phyloP scores from a whole-genome alignment of 2,329 filamentous ascomycete genomes.

The Pezizomycotina sp. region DNA sequence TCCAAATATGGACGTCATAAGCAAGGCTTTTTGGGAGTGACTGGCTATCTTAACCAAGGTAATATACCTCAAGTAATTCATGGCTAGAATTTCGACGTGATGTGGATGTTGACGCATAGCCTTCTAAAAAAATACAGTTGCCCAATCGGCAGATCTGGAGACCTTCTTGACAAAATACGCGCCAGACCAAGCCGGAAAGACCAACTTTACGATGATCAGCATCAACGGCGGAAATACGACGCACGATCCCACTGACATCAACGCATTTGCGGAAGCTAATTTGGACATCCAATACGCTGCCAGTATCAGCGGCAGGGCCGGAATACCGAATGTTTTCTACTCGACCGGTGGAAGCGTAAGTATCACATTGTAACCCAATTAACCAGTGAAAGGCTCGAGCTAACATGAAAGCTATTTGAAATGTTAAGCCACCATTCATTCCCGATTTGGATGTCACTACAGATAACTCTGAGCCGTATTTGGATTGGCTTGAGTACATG shows the following conservation, averaged over 20 bases:
- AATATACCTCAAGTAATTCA: too few relatives aligned
- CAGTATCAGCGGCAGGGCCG: constrained; percentile 39
- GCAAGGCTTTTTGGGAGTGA: too few relatives aligned
- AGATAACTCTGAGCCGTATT: constrained; percentile 52
- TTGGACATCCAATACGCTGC: constrained; percentile 44
- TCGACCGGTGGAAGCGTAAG: constrained; percentile 41
- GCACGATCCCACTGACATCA: constrained; percentile 30
- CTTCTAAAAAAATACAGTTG: constrained; percentile 27
- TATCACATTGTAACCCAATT: too few relatives aligned
- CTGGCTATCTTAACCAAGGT: too few relatives aligned
- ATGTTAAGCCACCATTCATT: constrained; percentile 36
- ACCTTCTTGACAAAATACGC: constrained; percentile 34
- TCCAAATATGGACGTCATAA: too few relatives aligned
- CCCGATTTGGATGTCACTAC: constrained; percentile 32
- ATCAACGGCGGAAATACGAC: constrained; percentile 32
- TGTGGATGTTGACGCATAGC: too few relatives aligned
- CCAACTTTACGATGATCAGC: constrained; percentile 30
- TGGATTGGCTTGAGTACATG: constrained; percentile 45
- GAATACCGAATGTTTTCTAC: constrained; percentile 40
- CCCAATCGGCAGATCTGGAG: constrained; percentile 30
- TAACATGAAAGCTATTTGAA: too few relatives aligned
- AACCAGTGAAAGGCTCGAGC: too few relatives aligned
- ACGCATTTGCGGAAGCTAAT: constrained; percentile 38
- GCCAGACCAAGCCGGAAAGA: constrained; percentile 31
- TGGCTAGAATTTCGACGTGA: too few relatives aligned